Evolutionary conservation across 257 asterid species (phyloP).

Genomic region (Agastache rugosa): DNA sequence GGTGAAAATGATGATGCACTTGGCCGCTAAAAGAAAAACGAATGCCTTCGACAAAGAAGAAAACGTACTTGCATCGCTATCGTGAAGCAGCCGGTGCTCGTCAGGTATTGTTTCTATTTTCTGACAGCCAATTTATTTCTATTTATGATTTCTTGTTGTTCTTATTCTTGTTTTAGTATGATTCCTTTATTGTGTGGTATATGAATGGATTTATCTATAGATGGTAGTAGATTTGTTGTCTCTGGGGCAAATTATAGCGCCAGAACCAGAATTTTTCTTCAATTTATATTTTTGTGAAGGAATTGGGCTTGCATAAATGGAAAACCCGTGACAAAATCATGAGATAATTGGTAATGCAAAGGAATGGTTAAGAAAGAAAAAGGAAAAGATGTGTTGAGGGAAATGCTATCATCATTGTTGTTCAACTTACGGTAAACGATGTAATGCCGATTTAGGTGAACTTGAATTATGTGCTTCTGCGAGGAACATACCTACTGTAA

Average conservation of each 20-base stretch:
- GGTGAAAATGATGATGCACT: too few relatives aligned
- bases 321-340: not conserved
- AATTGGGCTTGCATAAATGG: not conserved
- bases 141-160: not conserved
- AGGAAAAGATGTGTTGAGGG: not conserved
- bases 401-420: too few relatives aligned
- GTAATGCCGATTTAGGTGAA: not conserved
- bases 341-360: not conserved
- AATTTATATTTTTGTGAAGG: not conserved
- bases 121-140: not conserved
- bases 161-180: not conserved
- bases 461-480: not conserved
- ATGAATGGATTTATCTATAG: too few relatives aligned
- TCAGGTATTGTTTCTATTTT: not conserved
- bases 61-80: too few relatives aligned
- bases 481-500: not conserved
- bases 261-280: too few relatives aligned
- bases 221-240: too few relatives aligned
- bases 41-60: too few relatives aligned
- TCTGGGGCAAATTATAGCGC: too few relatives aligned
- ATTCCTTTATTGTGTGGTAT: too few relatives aligned
- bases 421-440: not conserved
- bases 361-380: too few relatives aligned
- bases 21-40: too few relatives aligned
- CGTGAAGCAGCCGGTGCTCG: too few relatives aligned